phyloP scores from a whole-genome alignment of 805 yeast species.

The Saitoella complicata region DNA sequence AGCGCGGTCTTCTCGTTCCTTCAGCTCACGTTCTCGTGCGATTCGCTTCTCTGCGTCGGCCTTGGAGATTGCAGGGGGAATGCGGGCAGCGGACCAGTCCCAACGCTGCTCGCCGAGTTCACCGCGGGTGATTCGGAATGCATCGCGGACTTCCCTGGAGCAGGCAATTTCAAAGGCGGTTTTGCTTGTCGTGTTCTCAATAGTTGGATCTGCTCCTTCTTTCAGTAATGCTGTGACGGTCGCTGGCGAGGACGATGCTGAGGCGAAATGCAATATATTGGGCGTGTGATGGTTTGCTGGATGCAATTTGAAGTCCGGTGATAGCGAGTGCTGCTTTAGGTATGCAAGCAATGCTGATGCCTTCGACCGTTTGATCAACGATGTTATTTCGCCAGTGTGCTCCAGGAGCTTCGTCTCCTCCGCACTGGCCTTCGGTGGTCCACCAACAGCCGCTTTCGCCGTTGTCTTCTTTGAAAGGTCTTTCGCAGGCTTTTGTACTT shows the following conservation, averaged over 20 bases:
- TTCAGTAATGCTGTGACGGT: slow-evolving; percentile 46
- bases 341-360: slow-evolving; percentile 58
- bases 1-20: slow-evolving; percentile 11
- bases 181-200: slow-evolving; percentile 35
- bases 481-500: slow-evolving; percentile 28
- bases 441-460: slow-evolving; percentile 5
- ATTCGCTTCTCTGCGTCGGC: slow-evolving; percentile 20
- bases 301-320: slow-evolving; percentile 34
- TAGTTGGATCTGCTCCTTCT: slow-evolving; percentile 55
- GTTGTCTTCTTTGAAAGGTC: slow-evolving; percentile 4
- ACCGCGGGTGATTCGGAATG: slow-evolving; percentile 53
- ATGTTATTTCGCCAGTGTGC: slow-evolving; percentile 42
- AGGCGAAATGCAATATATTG: slow-evolving; percentile 62
- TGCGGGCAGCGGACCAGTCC: slow-evolving; percentile 54
- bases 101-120: slow-evolving; percentile 50
- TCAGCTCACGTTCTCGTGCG: slow-evolving; percentile 7
- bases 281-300: slow-evolving; percentile 53
- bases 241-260: slow-evolving; percentile 48
- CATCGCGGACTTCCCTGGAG: slow-evolving; percentile 20
- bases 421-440: slow-evolving; percentile 5
- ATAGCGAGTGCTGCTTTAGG: slow-evolving; percentile 39
- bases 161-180: slow-evolving; percentile 55
- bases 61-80: slow-evolving; percentile 35
- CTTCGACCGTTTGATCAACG: slow-evolving; percentile 51
- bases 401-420: slow-evolving; percentile 20